These are phyloP conservation scores for Diaporthe aspalathi DNA, from an alignment of 2,329 filamentous ascomycete species.

Conservation along the genomic window DNA sequence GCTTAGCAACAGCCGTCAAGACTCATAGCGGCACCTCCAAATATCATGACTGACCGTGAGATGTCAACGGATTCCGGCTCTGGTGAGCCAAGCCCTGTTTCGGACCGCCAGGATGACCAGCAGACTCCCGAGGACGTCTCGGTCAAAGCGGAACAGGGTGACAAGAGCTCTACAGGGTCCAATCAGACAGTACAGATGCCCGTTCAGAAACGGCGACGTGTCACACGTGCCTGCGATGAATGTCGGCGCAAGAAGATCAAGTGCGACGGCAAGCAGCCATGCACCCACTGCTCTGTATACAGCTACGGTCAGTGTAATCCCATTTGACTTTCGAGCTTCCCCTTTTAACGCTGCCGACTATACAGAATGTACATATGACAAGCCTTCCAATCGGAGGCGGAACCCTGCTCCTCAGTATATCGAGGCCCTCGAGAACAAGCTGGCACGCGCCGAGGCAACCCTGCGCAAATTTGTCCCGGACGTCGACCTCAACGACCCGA, in stretches of 20 bases:
- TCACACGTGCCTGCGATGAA: constrained; percentile 85
- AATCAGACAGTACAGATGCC: constrained; percentile 54
- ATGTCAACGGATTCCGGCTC: constrained; percentile 36
- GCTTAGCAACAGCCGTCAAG: constrained; percentile 5
- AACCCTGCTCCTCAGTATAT: constrained; percentile 95
- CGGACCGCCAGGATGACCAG: constrained; percentile 53
- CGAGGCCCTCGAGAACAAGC: constrained; percentile 83
- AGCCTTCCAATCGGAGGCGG: constrained; percentile 89
- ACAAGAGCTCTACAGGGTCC: constrained; percentile 28
- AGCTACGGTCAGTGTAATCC: constrained; percentile 81
- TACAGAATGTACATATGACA: constrained; percentile 92
- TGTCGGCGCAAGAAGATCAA: constrained; percentile 90
- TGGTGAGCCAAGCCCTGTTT: constrained; percentile 46
- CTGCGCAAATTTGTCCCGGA: constrained; percentile 85
- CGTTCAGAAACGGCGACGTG: constrained; percentile 80
- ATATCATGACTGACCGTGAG: constrained; percentile 29
- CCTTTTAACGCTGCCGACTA: constrained; percentile 14
- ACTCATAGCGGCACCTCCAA: not conserved
- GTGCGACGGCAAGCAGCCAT: constrained; percentile 87
- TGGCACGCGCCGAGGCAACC: constrained; percentile 85
- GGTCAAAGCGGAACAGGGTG: constrained; percentile 36
- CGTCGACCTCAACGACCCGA: constrained; percentile 85
- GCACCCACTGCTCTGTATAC: constrained; percentile 97
- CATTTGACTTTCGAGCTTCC: not conserved
- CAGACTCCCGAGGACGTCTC: constrained; percentile 36